Conservation (phyloP, 352 stramenopile genomes). For the Globisporangium paddicum region DNA sequence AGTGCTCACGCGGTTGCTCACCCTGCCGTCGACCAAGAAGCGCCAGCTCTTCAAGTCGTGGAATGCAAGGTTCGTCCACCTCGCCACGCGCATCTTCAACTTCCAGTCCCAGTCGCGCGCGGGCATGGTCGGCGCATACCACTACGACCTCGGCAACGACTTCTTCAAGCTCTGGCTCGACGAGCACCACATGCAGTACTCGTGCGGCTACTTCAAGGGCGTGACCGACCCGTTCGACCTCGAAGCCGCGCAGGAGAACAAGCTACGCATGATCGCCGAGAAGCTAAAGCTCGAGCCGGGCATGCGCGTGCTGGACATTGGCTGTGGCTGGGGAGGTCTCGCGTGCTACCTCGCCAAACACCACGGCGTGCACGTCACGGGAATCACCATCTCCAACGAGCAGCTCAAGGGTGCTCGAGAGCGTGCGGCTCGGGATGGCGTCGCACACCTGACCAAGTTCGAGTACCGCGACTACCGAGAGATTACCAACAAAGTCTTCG, state of each 20-base stretch:
- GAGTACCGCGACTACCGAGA: constrained; percentile 88
- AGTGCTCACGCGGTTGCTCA: constrained; percentile 60
- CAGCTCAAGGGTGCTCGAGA: constrained; percentile 78
- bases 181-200: constrained; percentile 85
- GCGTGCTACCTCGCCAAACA: constrained; percentile 82
- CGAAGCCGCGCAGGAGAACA: constrained; percentile 80
- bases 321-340: constrained; percentile 84
- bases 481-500: constrained; percentile 66
- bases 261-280: constrained; percentile 83
- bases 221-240: constrained; percentile 64
- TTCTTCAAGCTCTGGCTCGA: constrained; percentile 89
- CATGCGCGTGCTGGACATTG: constrained; percentile 87
- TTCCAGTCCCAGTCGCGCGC: constrained; percentile 76
- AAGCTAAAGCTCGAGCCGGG: constrained; percentile 83
- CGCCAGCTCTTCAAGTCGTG: constrained; percentile 81
- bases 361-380: constrained; percentile 80
- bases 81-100: constrained; percentile 75
- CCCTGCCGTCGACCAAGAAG: constrained; percentile 57
- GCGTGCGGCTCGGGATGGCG: constrained; percentile 57
- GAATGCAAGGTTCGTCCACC: constrained; percentile 68
- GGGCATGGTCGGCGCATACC: constrained; percentile 77
- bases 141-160: constrained; percentile 87
- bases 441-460: constrained; percentile 78
- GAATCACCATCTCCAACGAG: constrained; percentile 88
- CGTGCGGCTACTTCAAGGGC: constrained; percentile 82